A percentile compares a stretch with the other conserved stretches of the same genome.
These are phyloP conservation scores for Blepharisma undulans DNA, from an alignment of 169 alveolate genomes.

Conservation along the genomic window DNA sequence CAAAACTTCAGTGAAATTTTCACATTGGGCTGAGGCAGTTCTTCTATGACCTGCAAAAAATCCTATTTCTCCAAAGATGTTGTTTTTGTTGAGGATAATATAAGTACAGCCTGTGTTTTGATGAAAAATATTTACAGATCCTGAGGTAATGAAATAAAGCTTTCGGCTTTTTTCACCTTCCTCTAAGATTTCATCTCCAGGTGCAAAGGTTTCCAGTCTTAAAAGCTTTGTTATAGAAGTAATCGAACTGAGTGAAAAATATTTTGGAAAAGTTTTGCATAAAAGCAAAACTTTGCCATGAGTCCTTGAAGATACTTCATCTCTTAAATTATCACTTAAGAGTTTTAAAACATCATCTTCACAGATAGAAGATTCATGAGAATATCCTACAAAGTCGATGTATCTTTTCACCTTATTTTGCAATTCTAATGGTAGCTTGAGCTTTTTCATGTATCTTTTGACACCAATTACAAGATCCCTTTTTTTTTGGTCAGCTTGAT, in stretches of 20 bases:
- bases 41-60: background rate
- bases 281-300: background rate
- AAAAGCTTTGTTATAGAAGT: background rate
- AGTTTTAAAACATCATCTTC: conserved; percentile 10
- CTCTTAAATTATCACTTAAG: background rate
- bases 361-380: background rate
- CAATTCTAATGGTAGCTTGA: background rate
- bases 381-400: background rate
- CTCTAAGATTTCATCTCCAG: background rate
- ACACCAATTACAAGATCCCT: background rate
- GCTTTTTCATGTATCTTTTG: background rate
- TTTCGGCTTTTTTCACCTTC: background rate
- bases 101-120: background rate
- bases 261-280: background rate
- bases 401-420: conserved; percentile 1
- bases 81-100: background rate
- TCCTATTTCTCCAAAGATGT: conserved; percentile 29
- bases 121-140: background rate
- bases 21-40: background rate
- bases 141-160: background rate
- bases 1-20: background rate
- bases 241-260: background rate
- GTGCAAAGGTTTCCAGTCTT: background rate
- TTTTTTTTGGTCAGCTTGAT: background rate
- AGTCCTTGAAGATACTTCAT: background rate